Evolutionary conservation across 805 yeast genomes (phyloP).

Genomic region (Ascoidea tarda): DNA sequence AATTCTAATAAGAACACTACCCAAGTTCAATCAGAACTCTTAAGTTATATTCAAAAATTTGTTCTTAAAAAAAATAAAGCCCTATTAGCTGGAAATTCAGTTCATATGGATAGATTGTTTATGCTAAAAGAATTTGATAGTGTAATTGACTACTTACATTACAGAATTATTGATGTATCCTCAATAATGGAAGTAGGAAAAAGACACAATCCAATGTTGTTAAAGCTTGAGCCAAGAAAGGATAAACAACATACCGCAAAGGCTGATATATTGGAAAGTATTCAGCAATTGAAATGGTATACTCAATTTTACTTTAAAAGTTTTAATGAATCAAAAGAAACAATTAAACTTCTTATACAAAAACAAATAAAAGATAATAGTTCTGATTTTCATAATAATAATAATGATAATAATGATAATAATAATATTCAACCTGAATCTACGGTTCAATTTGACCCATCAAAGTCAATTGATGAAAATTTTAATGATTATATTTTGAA

Average conservation of each 20-base stretch:
- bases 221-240: slow-evolving; percentile 48
- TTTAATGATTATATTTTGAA: no score
- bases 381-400: no score
- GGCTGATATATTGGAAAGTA: slow-evolving; percentile 81
- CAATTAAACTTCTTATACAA: background rate
- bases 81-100: slow-evolving; percentile 79
- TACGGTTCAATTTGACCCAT: no score
- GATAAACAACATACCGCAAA: slow-evolving; percentile 71
- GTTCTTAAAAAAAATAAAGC: slow-evolving; percentile 43
- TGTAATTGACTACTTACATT: slow-evolving; percentile 45
- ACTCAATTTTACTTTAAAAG: slow-evolving; percentile 42
- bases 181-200: slow-evolving; percentile 65
- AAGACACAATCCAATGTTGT: slow-evolving; percentile 60
- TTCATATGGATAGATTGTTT: slow-evolving; percentile 84
- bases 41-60: slow-evolving; percentile 41
- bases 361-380: background rate
- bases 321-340: slow-evolving; percentile 6
- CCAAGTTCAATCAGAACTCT: slow-evolving; percentile 53
- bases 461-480: no score
- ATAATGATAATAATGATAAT: no score
- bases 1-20: slow-evolving; percentile 35
- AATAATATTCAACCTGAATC: no score
- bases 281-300: slow-evolving; percentile 70
- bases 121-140: slow-evolving; percentile 74
- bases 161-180: slow-evolving; percentile 86